Conservation (phyloP, 2,329 filamentous ascomycete species). For the Aspergillus bombycis region DNA sequence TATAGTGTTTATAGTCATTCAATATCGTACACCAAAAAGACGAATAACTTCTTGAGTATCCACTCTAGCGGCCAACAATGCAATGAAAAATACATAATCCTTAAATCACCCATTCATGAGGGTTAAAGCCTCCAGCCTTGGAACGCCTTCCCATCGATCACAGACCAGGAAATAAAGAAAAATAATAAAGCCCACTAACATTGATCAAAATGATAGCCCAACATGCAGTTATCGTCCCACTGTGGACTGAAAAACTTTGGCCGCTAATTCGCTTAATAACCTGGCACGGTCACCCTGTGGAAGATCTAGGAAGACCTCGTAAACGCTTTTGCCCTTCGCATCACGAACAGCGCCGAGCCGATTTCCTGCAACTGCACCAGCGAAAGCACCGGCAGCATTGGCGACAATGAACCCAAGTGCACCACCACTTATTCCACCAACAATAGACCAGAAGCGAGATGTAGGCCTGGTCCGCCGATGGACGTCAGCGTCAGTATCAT, state of each 20-base stretch:
- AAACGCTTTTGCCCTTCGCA: conserved; percentile 91
- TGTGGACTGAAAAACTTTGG: conserved; percentile 71
- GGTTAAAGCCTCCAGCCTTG: too few relatives aligned
- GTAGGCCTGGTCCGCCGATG: conserved; percentile 52
- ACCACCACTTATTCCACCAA: conserved; percentile 84
- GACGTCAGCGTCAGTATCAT: conserved; percentile 61
- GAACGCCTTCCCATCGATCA: too few relatives aligned
- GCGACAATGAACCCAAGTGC: conserved; percentile 94
- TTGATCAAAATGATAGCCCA: neutral
- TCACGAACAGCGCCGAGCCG: conserved; percentile 87
- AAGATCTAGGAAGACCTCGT: conserved; percentile 83
- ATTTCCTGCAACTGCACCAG: conserved; percentile 91
- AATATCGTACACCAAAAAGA: too few relatives aligned
- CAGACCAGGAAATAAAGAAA: too few relatives aligned
- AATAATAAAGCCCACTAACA: neutral
- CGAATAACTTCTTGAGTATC: too few relatives aligned
- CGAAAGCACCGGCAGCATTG: conserved; percentile 85
- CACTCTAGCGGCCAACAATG: too few relatives aligned
- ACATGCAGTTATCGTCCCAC: conserved; percentile 29
- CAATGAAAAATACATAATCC: too few relatives aligned
- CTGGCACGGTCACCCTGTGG: conserved; percentile 80
- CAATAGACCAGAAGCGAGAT: conserved; percentile 79
- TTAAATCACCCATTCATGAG: too few relatives aligned
- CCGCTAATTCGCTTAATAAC: conserved; percentile 80
- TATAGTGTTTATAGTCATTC: too few relatives aligned